Evolutionary conservation across 139 green algal genomes (phyloP).

Genomic region (Ettlia oleoabundans): DNA sequence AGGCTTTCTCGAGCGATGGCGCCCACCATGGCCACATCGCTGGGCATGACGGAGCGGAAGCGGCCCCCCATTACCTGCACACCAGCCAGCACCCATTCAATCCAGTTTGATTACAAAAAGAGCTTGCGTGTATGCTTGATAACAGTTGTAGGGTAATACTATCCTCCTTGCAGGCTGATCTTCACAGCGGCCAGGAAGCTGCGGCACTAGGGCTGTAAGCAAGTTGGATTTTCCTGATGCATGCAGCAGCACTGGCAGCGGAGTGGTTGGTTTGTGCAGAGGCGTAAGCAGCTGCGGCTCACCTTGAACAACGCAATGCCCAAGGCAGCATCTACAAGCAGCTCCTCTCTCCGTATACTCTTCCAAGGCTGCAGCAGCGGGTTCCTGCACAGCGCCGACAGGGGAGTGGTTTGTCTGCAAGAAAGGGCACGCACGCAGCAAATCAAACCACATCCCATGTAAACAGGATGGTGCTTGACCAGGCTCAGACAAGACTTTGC

Average conservation of each 20-base stretch:
- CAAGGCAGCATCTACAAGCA: slow-evolving; percentile 60
- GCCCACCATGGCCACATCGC: slow-evolving; percentile 66
- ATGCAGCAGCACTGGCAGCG: too few species aligned
- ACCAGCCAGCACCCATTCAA: not conserved
- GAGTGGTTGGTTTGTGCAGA: too few species aligned
- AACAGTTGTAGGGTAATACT: not conserved
- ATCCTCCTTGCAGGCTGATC: too few species aligned
- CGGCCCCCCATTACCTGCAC: slow-evolving; percentile 62
- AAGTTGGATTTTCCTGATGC: not conserved
- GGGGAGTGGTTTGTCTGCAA: not conserved
- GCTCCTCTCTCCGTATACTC: slow-evolving; percentile 44
- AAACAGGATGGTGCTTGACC: too few species aligned
- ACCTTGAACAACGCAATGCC: slow-evolving; percentile 70
- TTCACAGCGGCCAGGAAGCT: too few species aligned
- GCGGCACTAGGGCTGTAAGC: too few species aligned
- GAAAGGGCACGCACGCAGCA: not conserved
- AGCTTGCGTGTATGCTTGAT: not conserved
- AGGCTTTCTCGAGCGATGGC: slow-evolving; percentile 68
- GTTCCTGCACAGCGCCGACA: not conserved
- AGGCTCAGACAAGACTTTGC: too few species aligned
- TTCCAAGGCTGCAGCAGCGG: slow-evolving; percentile 29
- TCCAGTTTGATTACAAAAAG: not conserved
- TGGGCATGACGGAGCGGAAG: slow-evolving; percentile 76
- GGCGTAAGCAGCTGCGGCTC: not conserved
- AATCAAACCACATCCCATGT: too few species aligned